Percentiles rank a stretch among this genome's conserved stretches.
Conservation (phyloP, 192 early-diverging fungal species). For the Coemansia sp. region DNA sequence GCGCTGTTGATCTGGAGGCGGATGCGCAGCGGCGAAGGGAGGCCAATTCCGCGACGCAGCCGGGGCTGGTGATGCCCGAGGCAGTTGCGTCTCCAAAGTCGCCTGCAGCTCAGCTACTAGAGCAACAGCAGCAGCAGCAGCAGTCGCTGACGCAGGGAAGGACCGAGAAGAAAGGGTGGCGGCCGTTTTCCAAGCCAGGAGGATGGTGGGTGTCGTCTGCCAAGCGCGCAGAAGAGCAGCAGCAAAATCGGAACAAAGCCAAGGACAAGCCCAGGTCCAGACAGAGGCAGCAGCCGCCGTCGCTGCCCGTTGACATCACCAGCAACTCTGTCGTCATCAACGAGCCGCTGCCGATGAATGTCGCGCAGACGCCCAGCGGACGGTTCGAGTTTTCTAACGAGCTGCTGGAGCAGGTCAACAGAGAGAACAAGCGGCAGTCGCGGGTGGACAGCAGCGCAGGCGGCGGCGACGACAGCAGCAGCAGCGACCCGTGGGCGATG, state of each 20-base stretch:
- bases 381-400: slow-evolving; percentile 41
- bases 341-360: slow-evolving; percentile 37
- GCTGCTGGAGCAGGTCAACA: slow-evolving; percentile 30
- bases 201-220: neutral
- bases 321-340: slow-evolving; percentile 24
- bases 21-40: neutral
- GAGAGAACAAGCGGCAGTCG: neutral
- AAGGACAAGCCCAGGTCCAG: neutral
- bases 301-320: neutral
- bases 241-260: neutral
- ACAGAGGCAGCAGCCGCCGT: neutral
- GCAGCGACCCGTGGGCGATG: slow-evolving; percentile 8
- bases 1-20: neutral
- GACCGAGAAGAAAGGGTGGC: neutral
- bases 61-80: neutral
- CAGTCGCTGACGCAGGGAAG: neutral
- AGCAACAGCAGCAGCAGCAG: neutral
- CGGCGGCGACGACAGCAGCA: neutral
- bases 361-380: slow-evolving; percentile 32
- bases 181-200: slow-evolving; percentile 1
- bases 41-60: neutral
- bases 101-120: neutral
- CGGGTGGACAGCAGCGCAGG: neutral
- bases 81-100: neutral
- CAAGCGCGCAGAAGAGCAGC: neutral